Evolutionary conservation across 1,139 yeast species (phyloP).

Genomic region (Wickerhamiella pararugosa): DNA sequence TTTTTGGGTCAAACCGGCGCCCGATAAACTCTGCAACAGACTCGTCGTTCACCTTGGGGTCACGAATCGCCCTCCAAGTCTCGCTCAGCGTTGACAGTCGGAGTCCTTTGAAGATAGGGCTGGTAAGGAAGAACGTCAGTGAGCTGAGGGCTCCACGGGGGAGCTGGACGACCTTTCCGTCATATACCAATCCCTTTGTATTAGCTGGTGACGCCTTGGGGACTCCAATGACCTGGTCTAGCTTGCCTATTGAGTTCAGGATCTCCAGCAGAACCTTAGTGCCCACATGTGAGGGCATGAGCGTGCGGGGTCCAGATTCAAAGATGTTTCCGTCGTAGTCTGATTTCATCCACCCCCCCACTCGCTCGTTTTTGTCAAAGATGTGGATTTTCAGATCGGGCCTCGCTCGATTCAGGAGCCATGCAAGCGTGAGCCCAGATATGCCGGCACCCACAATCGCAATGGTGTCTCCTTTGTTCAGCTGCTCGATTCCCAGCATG

Average conservation of each 20-base stretch:
- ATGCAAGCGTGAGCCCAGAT: constrained; percentile 69
- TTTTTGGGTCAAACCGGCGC: constrained; percentile 49
- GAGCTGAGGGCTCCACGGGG: constrained; percentile 22
- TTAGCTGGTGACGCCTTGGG: constrained; percentile 39
- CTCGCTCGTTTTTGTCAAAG: constrained; percentile 37
- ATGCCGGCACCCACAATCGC: constrained; percentile 68
- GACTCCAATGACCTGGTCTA: constrained; percentile 36
- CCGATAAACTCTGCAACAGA: constrained; percentile 49
- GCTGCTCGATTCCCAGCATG: constrained; percentile 17
- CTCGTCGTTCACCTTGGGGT: constrained; percentile 38
- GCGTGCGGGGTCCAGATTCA: constrained; percentile 31
- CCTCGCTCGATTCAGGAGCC: constrained; percentile 50
- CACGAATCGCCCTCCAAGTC: constrained; percentile 25
- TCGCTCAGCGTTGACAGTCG: constrained; percentile 20
- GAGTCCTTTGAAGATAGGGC: constrained; percentile 30
- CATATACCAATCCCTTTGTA: constrained; percentile 39
- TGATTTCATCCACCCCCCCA: constrained; percentile 64
- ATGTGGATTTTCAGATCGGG: constrained; percentile 49
- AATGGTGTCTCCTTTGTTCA: constrained; percentile 19
- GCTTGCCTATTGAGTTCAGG: constrained; percentile 32
- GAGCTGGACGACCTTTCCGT: constrained; percentile 21
- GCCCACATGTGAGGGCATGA: constrained; percentile 27
- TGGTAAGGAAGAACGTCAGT: constrained; percentile 12
- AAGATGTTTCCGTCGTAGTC: constrained; percentile 15
- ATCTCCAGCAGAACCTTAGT: constrained; percentile 20